Percentiles rank a stretch among this genome's conserved stretches.
phyloP scores from a whole-genome alignment of 768 basidiomycete genomes.

The Amanita fuliginea region DNA sequence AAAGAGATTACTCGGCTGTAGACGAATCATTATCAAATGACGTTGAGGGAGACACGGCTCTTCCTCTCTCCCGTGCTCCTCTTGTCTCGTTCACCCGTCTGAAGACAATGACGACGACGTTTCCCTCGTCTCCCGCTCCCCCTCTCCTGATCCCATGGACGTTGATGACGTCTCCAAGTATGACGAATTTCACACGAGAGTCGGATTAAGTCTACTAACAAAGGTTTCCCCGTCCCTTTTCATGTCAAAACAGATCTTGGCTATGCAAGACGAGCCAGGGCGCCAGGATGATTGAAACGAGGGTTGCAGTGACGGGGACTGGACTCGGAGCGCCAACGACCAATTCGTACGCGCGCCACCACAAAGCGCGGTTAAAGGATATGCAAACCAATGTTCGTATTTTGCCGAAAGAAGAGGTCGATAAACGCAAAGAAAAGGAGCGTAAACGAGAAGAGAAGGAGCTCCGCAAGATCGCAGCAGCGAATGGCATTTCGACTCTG shows the following conservation, averaged over 20 bases:
- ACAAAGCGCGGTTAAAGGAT: conserved; percentile 72
- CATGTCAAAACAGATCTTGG: conserved; percentile 64
- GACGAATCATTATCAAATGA: no score
- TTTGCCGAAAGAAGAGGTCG: conserved; percentile 55
- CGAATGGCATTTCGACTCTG: conserved; percentile 45
- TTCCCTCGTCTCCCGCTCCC: conserved; percentile 64
- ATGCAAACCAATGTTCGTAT: conserved; percentile 68
- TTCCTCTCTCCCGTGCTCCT: conserved; percentile 34
- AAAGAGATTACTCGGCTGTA: no score
- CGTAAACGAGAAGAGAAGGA: conserved; percentile 80
- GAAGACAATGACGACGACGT: conserved; percentile 59
- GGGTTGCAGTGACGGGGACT: conserved; percentile 73
- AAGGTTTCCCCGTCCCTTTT: conserved; percentile 80
- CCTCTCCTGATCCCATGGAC: conserved; percentile 63
- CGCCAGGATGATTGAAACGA: conserved; percentile 74
- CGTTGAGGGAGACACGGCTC: no score
- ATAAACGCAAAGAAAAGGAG: conserved; percentile 78
- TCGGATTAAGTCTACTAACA: conserved; percentile 68
- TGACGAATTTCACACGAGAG: conserved; percentile 57
- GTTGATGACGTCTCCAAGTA: conserved; percentile 44
- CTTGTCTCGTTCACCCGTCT: no score
- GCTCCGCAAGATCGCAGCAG: conserved; percentile 72
- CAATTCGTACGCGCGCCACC: conserved; percentile 82
- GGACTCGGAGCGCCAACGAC: conserved; percentile 73
- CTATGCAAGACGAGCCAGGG: conserved; percentile 74